Base-by-base conservation (phyloP, 768 basidiomycete species). In the Rhodotorula sphaerocarpa region DNA sequence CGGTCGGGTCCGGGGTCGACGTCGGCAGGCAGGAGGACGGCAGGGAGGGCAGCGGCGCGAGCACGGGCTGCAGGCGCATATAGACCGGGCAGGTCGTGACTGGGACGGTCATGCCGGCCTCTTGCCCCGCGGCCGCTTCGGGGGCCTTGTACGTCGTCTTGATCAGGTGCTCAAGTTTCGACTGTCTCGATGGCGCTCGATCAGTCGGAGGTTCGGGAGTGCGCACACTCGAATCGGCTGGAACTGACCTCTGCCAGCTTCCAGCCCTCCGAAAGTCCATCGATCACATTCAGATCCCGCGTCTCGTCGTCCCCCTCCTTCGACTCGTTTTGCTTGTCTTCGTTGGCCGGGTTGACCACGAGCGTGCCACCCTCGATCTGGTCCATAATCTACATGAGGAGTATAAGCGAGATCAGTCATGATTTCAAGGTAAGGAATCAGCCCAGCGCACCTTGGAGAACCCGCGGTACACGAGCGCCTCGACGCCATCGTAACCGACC, bases 401-500 rank as follows among this genome's bases (percentile, higher is more conserved):
- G n/a, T 55, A 15, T 25, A 30, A 18, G 55, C 39, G 6, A 2
- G 34, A 39, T 23, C 39, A 11, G 5, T 12, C 16, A 43, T 27
- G 7, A 25, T 18, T 16, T 11, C 20, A 31, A 42, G 41, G 27
- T 14, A 54, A 18, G n/a, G 36, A 39, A 15, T 11, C 5, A 15
- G 30, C 10, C 16, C 43, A 23, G 52, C 74, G 42, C 56, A 91
- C 90, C 75, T 86, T 81, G 27, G 88, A 77, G 47, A 96, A 79
- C 4, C 88, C 86, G 28, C 86, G 83, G 77, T 95, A 97, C 30
- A 91, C 88, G n/a, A 99, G 81, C 16, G 85, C 81, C 76, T 97
- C 93, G 46, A 97, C 82, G 11, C 95, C 95, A 60, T 92, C 90
- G 73, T 93, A 96, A 23, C 95, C 95, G 66, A 82, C 80, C 92